Conservation (phyloP, 2,329 filamentous ascomycete genomes). For the Macroventuria anomochaeta region DNA sequence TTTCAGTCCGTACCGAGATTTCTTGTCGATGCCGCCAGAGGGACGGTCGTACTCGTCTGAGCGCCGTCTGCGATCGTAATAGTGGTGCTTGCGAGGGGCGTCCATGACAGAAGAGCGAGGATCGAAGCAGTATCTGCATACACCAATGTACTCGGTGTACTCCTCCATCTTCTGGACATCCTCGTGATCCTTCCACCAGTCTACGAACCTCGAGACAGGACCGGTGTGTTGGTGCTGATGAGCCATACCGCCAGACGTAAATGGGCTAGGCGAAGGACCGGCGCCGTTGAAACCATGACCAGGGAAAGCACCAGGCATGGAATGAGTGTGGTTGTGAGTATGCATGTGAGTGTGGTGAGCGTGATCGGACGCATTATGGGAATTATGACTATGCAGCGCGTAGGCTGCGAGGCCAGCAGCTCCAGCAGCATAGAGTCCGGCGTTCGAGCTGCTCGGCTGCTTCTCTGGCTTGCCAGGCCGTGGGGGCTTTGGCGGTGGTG, state of each 20-base stretch:
- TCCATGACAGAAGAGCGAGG: conserved; percentile 62
- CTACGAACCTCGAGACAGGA: conserved; percentile 62
- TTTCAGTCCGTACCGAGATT: conserved; percentile 58
- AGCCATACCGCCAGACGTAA: conserved; percentile 49
- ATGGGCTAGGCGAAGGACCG: conserved; percentile 28
- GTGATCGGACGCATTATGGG: conserved; percentile 25
- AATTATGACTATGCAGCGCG: conserved; percentile 51
- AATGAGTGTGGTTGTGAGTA: conserved; percentile 32
- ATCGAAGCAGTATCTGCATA: conserved; percentile 70
- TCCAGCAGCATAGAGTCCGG: conserved; percentile 55
- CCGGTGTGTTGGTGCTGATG: conserved; percentile 61
- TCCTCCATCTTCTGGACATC: conserved; percentile 71
- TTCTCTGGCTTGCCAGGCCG: conserved; percentile 52
- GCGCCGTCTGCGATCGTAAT: conserved; percentile 51
- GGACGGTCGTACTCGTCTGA: conserved; percentile 54
- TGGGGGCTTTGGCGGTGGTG: conserved; percentile 43
- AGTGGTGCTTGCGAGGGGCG: conserved; percentile 67
- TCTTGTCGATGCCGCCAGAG: conserved; percentile 63
- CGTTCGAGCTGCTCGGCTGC: conserved; percentile 52
- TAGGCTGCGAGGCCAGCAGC: conserved; percentile 57
- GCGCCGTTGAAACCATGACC: conserved; percentile 27
- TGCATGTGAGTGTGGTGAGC: conserved; percentile 44
- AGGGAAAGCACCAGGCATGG: conserved; percentile 40
- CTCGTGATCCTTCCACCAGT: conserved; percentile 69
- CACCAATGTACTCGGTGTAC: conserved; percentile 70